Evolutionary conservation across 169 alveolate genomes (phyloP).

Genomic region (Amoebophrya sp.): DNA sequence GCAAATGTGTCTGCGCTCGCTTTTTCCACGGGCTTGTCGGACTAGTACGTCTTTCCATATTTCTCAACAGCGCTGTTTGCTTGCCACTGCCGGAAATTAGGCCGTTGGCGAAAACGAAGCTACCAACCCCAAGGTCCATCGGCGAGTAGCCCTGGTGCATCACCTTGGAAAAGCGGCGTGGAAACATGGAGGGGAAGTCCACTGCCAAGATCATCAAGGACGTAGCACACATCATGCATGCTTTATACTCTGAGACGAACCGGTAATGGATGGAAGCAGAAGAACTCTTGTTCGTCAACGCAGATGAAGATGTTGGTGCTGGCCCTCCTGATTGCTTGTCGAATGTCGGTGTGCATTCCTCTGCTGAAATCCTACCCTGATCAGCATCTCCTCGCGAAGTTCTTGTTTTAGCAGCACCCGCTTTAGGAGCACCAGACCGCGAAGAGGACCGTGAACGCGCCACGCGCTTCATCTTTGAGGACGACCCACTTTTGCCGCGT

Average conservation of each 20-base stretch:
- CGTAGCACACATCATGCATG: background rate
- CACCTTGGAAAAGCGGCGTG: background rate
- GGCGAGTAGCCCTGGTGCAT: background rate
- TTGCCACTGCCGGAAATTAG: background rate
- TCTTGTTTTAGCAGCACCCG: too few species aligned
- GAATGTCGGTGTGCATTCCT: too few species aligned
- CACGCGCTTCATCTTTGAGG: too few species aligned
- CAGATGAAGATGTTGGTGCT: too few species aligned
- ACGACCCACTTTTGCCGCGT: too few species aligned
- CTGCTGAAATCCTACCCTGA: too few species aligned
- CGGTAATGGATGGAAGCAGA: too few species aligned
- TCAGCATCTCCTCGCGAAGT: too few species aligned
- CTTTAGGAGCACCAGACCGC: too few species aligned
- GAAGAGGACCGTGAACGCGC: too few species aligned
- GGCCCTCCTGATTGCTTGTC: too few species aligned
- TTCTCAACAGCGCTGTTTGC: background rate
- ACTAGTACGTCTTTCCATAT: background rate
- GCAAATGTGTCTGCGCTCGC: background rate
- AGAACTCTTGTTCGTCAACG: too few species aligned
- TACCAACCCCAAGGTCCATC: conserved; percentile 22
- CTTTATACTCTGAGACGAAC: background rate
- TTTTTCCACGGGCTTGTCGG: background rate
- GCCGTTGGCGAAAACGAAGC: background rate
- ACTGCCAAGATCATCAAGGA: background rate
- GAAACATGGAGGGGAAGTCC: background rate